Evolutionary conservation across 1,284 basidiomycete genomes (phyloP).

Genomic region (Malassezia restricta): DNA sequence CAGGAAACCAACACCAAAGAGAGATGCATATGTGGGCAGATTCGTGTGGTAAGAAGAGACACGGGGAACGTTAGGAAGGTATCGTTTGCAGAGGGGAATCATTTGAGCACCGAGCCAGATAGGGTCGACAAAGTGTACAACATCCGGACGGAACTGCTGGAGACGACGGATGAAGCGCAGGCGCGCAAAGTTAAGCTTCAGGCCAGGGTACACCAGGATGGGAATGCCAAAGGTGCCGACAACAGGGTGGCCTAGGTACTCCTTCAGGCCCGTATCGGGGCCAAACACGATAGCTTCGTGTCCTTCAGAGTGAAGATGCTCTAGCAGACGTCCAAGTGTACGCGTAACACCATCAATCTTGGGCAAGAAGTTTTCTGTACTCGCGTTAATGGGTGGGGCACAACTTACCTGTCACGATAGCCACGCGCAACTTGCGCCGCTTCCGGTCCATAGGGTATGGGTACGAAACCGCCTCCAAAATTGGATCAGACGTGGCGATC

Average conservation of each 20-base stretch:
- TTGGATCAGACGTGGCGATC: neutral
- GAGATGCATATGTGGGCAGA: slow-evolving; percentile 52
- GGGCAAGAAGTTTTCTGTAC: slow-evolving; percentile 52
- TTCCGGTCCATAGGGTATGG: slow-evolving; percentile 24
- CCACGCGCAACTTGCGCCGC: slow-evolving; percentile 43
- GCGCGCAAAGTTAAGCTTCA: slow-evolving; percentile 54
- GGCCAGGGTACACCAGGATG: slow-evolving; percentile 51
- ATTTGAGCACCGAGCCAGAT: slow-evolving; percentile 52
- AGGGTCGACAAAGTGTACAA: slow-evolving; percentile 50
- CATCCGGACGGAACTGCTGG: slow-evolving; percentile 50
- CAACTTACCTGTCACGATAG: slow-evolving; percentile 43
- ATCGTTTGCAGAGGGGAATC: slow-evolving; percentile 43
- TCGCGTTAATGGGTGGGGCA: neutral
- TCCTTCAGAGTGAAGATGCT: slow-evolving; percentile 52
- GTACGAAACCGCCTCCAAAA: slow-evolving; percentile 13
- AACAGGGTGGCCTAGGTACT: slow-evolving; percentile 52
- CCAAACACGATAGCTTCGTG: slow-evolving; percentile 53
- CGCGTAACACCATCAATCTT: slow-evolving; percentile 54
- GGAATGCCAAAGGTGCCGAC: slow-evolving; percentile 54
- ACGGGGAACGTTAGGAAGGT: slow-evolving; percentile 48
- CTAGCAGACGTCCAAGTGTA: slow-evolving; percentile 52
- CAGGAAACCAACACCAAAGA: slow-evolving; percentile 52
- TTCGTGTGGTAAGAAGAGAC: slow-evolving; percentile 54
- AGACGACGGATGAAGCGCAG: slow-evolving; percentile 51
- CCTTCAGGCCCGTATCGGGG: slow-evolving; percentile 51